Evolutionary conservation across 345 rosid genomes (phyloP), one percentile per base, ranked within the genome.

Genomic region (Euphorbia tirucalli): DNA sequence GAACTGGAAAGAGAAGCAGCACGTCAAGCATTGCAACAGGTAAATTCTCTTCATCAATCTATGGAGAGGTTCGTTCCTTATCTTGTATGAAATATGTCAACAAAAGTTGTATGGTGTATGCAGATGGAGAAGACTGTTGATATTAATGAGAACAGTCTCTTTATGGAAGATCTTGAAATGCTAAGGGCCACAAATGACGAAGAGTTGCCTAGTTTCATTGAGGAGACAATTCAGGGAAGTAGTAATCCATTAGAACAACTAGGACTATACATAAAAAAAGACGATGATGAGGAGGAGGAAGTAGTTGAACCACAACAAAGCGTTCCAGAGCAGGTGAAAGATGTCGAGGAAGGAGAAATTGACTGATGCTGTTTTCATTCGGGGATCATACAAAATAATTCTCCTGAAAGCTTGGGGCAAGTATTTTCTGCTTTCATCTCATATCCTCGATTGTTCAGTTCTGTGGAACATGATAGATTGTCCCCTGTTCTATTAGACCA

Each of bases 81-180:
- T 18, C 30, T 35, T 44, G 8, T 61, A 15, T 2, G 59, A 19
- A 52, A 59, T 11, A n/a, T 31, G 30, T 31, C 61, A 78, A 35
- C 31, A 60, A 24, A 21, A 37, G 31, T 19, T 16, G 31, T 27
- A 32, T 52, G 73, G 68, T 71, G 11, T 68, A 11, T 80, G 74
- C 91, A 94, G 98, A 89, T 94, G 91, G 96, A 94, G 74, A 94
- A 89, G 85, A 94, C 95, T 0, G 98, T 94, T 59, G 94, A 89
- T 31, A 94, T 94, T 73, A 89, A 90, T 28, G 97, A 89, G 81
- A 89, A 83, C 70, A 78, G 93, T 76, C 84, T 75, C 61, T 89
- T 90, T 76, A 82, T 94, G 90, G 83, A 92, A 86, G 96, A 94
- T 75, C 73, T 94, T 50, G 92, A 94, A 81, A 81, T 90, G 97